Percentiles rank a stretch among this genome's conserved stretches.
phyloP scores from a whole-genome alignment of 2,329 filamentous ascomycete genomes.

The Colletotrichum liriopes region DNA sequence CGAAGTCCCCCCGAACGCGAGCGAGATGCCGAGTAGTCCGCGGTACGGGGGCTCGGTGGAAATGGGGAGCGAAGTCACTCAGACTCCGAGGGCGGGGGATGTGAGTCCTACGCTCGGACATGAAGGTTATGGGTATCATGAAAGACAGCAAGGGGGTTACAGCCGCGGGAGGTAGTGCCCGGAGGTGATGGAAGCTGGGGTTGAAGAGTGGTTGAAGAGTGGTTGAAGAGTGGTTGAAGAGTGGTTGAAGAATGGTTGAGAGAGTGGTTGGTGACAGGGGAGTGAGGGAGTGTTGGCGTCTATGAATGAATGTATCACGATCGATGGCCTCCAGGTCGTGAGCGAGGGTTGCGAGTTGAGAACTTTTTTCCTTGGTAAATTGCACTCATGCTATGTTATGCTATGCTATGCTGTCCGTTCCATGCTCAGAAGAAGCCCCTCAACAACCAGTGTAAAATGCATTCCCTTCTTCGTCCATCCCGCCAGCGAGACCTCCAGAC shows the following conservation, averaged over 20 bases:
- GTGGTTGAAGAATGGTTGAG: background rate
- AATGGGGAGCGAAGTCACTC: constrained; percentile 27
- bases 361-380: background rate
- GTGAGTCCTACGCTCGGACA: constrained; percentile 8
- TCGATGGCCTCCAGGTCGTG: no score
- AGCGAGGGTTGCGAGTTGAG: no score
- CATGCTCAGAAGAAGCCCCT: background rate
- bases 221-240: background rate
- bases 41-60: constrained; percentile 28
- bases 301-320: background rate
- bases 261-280: background rate
- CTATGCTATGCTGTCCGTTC: background rate
- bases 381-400: background rate
- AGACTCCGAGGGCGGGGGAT: constrained; percentile 11
- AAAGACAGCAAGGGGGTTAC: background rate
- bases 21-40: no score
- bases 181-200: background rate
- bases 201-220: no score
- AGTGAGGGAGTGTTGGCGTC: background rate
- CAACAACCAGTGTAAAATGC: background rate
- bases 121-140: background rate
- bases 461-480: background rate
- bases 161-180: background rate
- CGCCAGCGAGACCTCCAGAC: background rate
- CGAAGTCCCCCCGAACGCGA: no score